Evolutionary conservation across 2,329 filamentous ascomycete species (phyloP).

Genomic region (Aspergillus pseudoglaucus): DNA sequence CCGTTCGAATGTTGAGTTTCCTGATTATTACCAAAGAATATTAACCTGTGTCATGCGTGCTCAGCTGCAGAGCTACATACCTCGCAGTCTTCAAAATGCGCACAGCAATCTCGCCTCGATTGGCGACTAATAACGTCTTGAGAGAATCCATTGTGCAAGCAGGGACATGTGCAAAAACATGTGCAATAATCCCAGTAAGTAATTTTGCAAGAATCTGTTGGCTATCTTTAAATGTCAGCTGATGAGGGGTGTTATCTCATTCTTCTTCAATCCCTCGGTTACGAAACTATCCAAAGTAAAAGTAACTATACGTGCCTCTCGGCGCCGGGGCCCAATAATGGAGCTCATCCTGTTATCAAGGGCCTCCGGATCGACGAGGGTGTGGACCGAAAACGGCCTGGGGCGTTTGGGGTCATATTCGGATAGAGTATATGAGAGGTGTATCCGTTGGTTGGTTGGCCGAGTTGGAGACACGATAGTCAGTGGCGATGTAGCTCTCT

Average conservation of each 20-base stretch:
- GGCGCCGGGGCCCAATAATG: not conserved
- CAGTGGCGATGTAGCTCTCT: not conserved
- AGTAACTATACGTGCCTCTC: not conserved
- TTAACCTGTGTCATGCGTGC: not conserved
- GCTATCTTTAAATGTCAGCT: not conserved
- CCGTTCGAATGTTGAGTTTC: conserved; percentile 44
- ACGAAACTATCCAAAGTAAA: not conserved
- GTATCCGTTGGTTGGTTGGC: not conserved
- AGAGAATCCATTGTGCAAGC: conserved; percentile 29
- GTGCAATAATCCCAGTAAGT: not conserved
- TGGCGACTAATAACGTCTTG: conserved; percentile 51
- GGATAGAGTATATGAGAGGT: not conserved
- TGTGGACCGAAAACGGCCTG: not conserved
- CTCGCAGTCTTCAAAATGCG: conserved; percentile 49
- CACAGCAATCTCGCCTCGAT: conserved; percentile 54
- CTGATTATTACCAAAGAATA: conserved; percentile 8
- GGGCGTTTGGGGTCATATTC: not conserved
- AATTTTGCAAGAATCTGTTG: not conserved
- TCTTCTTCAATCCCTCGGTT: not conserved
- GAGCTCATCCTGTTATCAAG: not conserved
- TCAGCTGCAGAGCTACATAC: conserved; percentile 10
- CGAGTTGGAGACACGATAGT: not conserved
- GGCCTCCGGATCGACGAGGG: not conserved
- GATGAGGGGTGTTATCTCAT: not conserved
- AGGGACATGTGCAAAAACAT: too few relatives aligned